phyloP scores from a whole-genome alignment of 768 basidiomycete genomes.

The Boletus vermiculosoides region DNA sequence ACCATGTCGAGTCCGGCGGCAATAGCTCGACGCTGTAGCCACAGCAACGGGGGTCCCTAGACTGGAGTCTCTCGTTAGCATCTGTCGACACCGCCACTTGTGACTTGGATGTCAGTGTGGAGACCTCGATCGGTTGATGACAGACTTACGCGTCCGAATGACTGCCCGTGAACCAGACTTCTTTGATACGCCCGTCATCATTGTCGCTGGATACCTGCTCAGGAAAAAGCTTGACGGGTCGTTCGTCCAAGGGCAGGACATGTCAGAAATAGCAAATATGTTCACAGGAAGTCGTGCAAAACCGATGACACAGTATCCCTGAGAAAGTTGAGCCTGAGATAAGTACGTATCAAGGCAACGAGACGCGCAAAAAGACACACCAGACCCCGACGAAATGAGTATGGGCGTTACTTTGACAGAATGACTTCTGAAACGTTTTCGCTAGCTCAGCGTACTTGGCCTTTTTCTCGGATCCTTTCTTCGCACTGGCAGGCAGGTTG shows the following conservation, averaged over 20 bases:
- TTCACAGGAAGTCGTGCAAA: conserved; percentile 27
- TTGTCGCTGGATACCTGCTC: conserved; percentile 33
- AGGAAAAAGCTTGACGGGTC: conserved; percentile 47
- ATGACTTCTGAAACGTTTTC: conserved; percentile 35
- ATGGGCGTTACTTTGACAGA: conserved; percentile 33
- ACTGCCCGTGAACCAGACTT: conserved; percentile 43
- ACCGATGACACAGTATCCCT: conserved; percentile 52
- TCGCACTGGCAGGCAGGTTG: conserved; percentile 2
- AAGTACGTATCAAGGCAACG: background rate
- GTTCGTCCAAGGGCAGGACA: conserved; percentile 47
- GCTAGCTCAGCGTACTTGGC: conserved; percentile 6
- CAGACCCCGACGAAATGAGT: conserved; percentile 48
- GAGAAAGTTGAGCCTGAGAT: too few relatives aligned
- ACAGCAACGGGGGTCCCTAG: conserved; percentile 29
- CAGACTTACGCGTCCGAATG: conserved; percentile 39
- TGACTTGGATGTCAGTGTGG: conserved; percentile 1
- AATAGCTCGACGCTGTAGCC: conserved; percentile 34
- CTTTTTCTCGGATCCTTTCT: conserved; percentile 5
- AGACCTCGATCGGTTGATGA: background rate
- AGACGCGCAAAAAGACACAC: conserved; percentile 23
- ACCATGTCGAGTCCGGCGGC: conserved; percentile 23
- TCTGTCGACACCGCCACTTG: conserved; percentile 31
- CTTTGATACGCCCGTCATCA: conserved; percentile 33
- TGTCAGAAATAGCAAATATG: conserved; percentile 46
- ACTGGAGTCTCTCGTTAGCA: conserved; percentile 29